phyloP scores from a whole-genome alignment of 108 stramenopile species.

The Pseudonitzschia delicatissima region DNA sequence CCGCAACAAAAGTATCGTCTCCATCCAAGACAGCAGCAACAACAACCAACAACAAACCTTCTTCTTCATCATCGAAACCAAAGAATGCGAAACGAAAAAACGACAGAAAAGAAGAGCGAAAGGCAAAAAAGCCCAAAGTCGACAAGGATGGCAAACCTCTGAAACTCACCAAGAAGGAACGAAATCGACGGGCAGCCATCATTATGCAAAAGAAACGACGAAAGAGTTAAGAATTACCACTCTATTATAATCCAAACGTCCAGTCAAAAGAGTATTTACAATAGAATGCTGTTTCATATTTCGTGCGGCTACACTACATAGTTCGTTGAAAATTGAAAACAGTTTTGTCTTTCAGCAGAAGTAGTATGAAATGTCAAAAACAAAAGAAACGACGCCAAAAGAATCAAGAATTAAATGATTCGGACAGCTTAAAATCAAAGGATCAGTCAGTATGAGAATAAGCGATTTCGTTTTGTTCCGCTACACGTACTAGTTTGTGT shows the following conservation, averaged over 20 bases:
- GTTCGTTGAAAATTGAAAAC: too few relatives aligned
- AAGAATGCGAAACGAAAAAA: slow-evolving; percentile 7
- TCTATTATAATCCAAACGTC: not conserved
- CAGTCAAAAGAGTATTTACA: too few relatives aligned
- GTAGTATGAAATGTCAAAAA: too few relatives aligned
- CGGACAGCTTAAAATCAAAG: too few relatives aligned
- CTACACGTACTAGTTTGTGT: too few relatives aligned
- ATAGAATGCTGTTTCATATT: too few relatives aligned
- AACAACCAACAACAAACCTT: not conserved
- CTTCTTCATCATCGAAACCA: not conserved
- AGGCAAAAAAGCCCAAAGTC: slow-evolving; percentile 19
- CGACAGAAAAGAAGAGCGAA: not conserved
- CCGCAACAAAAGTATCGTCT: not conserved
- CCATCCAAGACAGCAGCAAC: not conserved
- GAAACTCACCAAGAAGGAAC: slow-evolving; percentile 52
- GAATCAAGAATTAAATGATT: too few relatives aligned
- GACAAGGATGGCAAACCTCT: slow-evolving; percentile 8
- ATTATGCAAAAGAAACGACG: slow-evolving; percentile 20
- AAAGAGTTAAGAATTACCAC: not conserved
- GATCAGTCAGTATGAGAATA: too few relatives aligned
- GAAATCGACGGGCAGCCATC: slow-evolving; percentile 52
- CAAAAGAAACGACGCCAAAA: slow-evolving; percentile 3
- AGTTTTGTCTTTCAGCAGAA: too few relatives aligned
- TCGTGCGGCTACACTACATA: too few relatives aligned
- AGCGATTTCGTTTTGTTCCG: too few relatives aligned